phyloP scores from a whole-genome alignment of 768 basidiomycete genomes.

The Amanita polypyramis region DNA sequence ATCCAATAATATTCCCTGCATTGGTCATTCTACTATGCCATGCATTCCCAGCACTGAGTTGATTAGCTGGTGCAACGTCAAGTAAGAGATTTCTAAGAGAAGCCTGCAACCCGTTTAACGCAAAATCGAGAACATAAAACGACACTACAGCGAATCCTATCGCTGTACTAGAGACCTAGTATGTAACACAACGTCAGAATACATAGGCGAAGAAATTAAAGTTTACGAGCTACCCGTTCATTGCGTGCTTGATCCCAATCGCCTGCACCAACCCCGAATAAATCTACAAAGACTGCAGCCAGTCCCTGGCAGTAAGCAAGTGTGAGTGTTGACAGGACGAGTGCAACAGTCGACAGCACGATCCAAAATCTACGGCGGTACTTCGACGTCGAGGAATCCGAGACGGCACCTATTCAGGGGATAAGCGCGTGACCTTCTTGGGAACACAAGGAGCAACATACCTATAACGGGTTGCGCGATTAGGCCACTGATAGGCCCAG shows the following conservation, averaged over 20 bases:
- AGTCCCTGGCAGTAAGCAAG: slow-evolving; percentile 77
- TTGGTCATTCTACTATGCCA: slow-evolving; percentile 97
- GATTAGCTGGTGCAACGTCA: slow-evolving; percentile 81
- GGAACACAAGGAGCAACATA: slow-evolving; percentile 23
- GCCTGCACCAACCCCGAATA: slow-evolving; percentile 64
- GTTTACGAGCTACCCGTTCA: slow-evolving; percentile 35
- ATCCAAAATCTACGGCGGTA: slow-evolving; percentile 93
- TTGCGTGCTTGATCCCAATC: slow-evolving; percentile 80
- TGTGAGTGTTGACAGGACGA: slow-evolving; percentile 66
- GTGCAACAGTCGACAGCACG: slow-evolving; percentile 71
- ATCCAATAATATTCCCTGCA: slow-evolving; percentile 94
- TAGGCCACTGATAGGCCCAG: slow-evolving; percentile 90
- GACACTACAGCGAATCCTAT: slow-evolving; percentile 82
- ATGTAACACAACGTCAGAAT: neutral
- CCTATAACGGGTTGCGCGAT: slow-evolving; percentile 97
- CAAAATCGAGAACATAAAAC: slow-evolving; percentile 94
- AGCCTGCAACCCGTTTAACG: slow-evolving; percentile 92
- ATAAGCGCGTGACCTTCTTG: slow-evolving; percentile 18
- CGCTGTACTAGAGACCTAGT: slow-evolving; percentile 55
- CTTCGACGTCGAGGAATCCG: slow-evolving; percentile 85
- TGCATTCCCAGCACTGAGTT: slow-evolving; percentile 90
- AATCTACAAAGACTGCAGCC: slow-evolving; percentile 66
- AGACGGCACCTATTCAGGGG: slow-evolving; percentile 68
- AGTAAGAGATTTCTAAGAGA: slow-evolving; percentile 89
- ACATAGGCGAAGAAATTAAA: neutral